These are phyloP conservation scores for Citrus inodora DNA, from an alignment of 345 rosid genomes.

Conservation along the genomic window DNA sequence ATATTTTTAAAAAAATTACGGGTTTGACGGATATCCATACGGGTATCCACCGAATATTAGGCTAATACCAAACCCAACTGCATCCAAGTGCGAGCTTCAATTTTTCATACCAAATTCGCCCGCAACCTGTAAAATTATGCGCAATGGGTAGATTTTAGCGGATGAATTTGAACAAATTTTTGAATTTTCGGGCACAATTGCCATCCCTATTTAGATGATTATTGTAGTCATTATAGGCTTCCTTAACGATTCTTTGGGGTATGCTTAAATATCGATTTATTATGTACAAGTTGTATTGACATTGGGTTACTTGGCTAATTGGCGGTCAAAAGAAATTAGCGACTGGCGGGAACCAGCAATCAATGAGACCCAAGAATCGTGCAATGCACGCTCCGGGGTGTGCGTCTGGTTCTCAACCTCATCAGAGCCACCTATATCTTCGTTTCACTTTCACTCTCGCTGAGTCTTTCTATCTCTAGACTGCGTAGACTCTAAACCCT, in stretches of 20 bases:
- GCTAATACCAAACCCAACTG: too few species aligned
- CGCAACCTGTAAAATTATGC: too few species aligned
- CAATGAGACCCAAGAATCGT: neutral
- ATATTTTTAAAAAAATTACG: too few species aligned
- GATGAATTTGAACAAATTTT: rapidly evolving
- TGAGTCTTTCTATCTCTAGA: neutral
- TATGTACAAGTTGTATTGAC: neutral
- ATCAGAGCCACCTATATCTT: neutral
- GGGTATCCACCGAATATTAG: too few species aligned
- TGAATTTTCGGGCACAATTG: too few species aligned
- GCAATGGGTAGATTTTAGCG: too few species aligned
- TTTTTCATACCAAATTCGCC: too few species aligned
- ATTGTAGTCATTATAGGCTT: too few species aligned
- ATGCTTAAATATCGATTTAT: too few species aligned
- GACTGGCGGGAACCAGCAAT: neutral
- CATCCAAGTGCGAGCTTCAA: too few species aligned
- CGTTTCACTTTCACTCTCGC: neutral
- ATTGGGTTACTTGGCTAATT: neutral
- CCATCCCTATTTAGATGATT: too few species aligned
- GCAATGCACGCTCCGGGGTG: neutral
- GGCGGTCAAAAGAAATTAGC: neutral
- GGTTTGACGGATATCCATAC: rapidly evolving
- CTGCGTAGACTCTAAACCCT: constrained; percentile 2
- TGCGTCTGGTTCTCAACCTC: constrained; percentile 10
- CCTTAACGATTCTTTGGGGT: too few species aligned